Conservation (phyloP, 73 alveolate species). For the Symbiodinium natans region DNA sequence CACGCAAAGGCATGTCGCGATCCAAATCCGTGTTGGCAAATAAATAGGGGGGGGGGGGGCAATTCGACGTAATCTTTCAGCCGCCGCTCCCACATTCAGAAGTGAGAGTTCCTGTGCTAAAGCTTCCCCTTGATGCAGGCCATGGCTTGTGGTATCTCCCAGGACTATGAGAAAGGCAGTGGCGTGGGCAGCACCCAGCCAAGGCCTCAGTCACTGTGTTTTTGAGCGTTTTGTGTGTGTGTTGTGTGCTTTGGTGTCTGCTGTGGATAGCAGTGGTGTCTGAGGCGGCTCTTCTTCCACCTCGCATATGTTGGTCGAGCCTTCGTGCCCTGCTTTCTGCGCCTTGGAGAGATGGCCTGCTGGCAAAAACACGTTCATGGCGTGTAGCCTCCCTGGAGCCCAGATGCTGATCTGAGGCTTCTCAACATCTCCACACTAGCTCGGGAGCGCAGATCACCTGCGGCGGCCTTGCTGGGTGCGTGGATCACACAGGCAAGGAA, state of each 20-base stretch:
- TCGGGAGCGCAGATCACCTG: neutral
- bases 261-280: too few species aligned
- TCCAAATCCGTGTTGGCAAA: too few species aligned
- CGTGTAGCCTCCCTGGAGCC: too few species aligned
- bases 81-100: too few species aligned
- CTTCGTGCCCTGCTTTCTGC: neutral
- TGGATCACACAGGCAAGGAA: neutral
- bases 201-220: neutral
- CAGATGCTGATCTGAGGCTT: neutral
- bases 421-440: neutral
- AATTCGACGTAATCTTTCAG: too few species aligned
- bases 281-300: conserved; percentile 6
- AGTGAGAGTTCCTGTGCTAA: too few species aligned
- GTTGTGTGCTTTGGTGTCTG: too few species aligned
- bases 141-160: neutral
- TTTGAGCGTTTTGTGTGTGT: too few species aligned
- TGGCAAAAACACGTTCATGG: too few species aligned
- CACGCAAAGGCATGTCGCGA: too few species aligned
- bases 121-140: too few species aligned
- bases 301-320: neutral
- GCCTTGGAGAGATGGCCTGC: neutral
- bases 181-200: neutral
- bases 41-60: too few species aligned
- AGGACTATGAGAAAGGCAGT: neutral
- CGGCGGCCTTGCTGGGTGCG: neutral